Percentiles rank a stretch among this genome's conserved stretches.
These are phyloP conservation scores for Phytophthora sansomeana DNA, from an alignment of 352 stramenopile genomes.

Conservation along the genomic window DNA sequence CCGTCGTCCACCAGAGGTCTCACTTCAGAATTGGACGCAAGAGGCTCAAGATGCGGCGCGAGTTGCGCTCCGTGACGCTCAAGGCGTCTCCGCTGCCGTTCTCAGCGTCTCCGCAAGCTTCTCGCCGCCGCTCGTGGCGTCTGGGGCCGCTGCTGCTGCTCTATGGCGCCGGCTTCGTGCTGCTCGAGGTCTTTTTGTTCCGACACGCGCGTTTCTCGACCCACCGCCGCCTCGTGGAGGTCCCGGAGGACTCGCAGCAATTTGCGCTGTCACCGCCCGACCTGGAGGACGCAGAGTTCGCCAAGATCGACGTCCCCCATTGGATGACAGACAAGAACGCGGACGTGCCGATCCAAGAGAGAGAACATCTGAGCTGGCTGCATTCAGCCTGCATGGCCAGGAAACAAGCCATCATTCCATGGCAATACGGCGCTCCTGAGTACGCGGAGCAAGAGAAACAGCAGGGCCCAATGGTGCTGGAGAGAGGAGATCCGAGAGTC, in stretches of 20 bases:
- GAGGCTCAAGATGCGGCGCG: slow-evolving; percentile 22
- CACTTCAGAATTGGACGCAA: slow-evolving; percentile 9
- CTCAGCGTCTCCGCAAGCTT: neutral
- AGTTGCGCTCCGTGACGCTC: slow-evolving; percentile 33
- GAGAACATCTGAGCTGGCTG: slow-evolving; percentile 42
- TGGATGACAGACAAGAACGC: slow-evolving; percentile 38
- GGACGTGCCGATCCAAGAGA: slow-evolving; percentile 35
- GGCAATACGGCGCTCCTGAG: slow-evolving; percentile 33
- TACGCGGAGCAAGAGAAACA: slow-evolving; percentile 13
- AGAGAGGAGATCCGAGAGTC: slow-evolving; percentile 34
- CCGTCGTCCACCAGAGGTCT: too few species aligned
- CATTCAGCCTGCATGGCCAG: slow-evolving; percentile 30
- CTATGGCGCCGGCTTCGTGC: slow-evolving; percentile 23
- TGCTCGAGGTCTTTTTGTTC: slow-evolving; percentile 29
- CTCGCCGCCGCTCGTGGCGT: slow-evolving; percentile 9
- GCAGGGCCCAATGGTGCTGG: slow-evolving; percentile 23
- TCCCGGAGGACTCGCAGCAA: slow-evolving; percentile 21
- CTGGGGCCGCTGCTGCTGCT: slow-evolving; percentile 29
- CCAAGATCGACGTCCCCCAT: slow-evolving; percentile 24
- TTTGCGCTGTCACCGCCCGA: slow-evolving; percentile 28
- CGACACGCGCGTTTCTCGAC: slow-evolving; percentile 11
- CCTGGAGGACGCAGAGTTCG: slow-evolving; percentile 24
- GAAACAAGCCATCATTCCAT: slow-evolving; percentile 41
- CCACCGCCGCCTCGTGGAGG: slow-evolving; percentile 19
- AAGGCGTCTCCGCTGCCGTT: slow-evolving; percentile 23